Conservation (phyloP, 1,284 basidiomycete species). For the Meira miltonrushii region DNA sequence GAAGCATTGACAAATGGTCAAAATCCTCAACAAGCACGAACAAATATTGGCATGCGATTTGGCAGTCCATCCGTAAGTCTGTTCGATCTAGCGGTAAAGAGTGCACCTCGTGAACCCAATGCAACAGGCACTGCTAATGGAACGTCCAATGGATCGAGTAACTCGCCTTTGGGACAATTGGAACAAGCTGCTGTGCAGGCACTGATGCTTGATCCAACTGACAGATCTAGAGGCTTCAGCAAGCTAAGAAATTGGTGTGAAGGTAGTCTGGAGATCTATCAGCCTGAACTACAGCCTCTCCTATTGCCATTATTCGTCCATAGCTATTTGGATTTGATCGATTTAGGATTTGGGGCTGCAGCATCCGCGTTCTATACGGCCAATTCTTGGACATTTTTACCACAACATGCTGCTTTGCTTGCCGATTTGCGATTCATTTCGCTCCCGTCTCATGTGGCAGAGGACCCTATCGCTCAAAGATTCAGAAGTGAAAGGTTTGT, state of each 20-base stretch:
- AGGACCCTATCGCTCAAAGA: constrained; percentile 74
- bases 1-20: constrained; percentile 50
- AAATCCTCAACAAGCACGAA: constrained; percentile 23
- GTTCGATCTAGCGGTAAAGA: constrained; percentile 55
- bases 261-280: constrained; percentile 78
- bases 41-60: neutral
- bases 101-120: constrained; percentile 45
- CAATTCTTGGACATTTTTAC: constrained; percentile 67
- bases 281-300: constrained; percentile 83
- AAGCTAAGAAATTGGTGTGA: constrained; percentile 92
- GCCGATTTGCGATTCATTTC: constrained; percentile 77
- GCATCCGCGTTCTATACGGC: constrained; percentile 66
- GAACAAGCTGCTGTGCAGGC: constrained; percentile 65
- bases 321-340: constrained; percentile 90
- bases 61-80: constrained; percentile 60
- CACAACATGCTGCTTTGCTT: constrained; percentile 67
- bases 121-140: constrained; percentile 51
- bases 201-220: constrained; percentile 75
- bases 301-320: constrained; percentile 94
- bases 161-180: neutral
- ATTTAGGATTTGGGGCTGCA: constrained; percentile 81
- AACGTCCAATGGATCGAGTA: constrained; percentile 57
- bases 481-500: constrained; percentile 87
- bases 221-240: constrained; percentile 78
- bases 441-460: constrained; percentile 72